Evolutionary conservation across 1,284 basidiomycete genomes (phyloP).

Genomic region (Cryptococcus wingfieldii): DNA sequence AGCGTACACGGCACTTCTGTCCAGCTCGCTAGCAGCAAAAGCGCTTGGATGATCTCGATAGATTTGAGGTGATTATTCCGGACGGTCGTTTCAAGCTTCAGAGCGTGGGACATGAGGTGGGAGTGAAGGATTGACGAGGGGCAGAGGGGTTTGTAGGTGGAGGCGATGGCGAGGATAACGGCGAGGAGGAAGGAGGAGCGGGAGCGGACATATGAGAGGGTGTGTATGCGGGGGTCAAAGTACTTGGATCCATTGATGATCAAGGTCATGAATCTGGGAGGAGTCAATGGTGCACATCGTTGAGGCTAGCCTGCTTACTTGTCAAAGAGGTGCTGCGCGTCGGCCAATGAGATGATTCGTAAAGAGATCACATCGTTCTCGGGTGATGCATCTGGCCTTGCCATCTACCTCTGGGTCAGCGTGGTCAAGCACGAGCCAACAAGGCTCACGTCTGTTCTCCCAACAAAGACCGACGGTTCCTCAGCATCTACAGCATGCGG

Average conservation of each 20-base stretch:
- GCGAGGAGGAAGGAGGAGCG: slow-evolving; percentile 18
- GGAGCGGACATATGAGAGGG: slow-evolving; percentile 12
- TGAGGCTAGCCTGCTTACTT: slow-evolving; percentile 3
- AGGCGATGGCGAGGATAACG: slow-evolving; percentile 14
- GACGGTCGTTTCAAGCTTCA: slow-evolving; percentile 9
- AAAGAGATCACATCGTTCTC: slow-evolving; percentile 20
- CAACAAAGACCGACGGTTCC: slow-evolving; percentile 12
- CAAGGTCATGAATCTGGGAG: slow-evolving; percentile 13
- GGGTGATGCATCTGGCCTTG: slow-evolving; percentile 15
- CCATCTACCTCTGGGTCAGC: slow-evolving; percentile 7
- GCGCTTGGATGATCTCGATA: slow-evolving; percentile 18
- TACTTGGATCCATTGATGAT: slow-evolving; percentile 19
- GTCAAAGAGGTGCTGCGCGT: slow-evolving; percentile 15
- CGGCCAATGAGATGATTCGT: slow-evolving; percentile 11
- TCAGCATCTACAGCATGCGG: neutral
- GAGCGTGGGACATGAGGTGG: slow-evolving; percentile 10
- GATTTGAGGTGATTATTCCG: slow-evolving; percentile 21
- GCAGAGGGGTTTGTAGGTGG: slow-evolving; percentile 11
- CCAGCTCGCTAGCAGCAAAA: slow-evolving; percentile 18
- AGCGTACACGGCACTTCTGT: slow-evolving; percentile 12
- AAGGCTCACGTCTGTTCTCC: slow-evolving; percentile 17
- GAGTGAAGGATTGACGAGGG: slow-evolving; percentile 12
- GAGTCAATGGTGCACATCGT: neutral
- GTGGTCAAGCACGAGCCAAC: neutral
- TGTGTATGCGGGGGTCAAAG: slow-evolving; percentile 21